Evolutionary conservation across 2,329 filamentous ascomycete species (phyloP).

Genomic region (Dendryphion nanum): DNA sequence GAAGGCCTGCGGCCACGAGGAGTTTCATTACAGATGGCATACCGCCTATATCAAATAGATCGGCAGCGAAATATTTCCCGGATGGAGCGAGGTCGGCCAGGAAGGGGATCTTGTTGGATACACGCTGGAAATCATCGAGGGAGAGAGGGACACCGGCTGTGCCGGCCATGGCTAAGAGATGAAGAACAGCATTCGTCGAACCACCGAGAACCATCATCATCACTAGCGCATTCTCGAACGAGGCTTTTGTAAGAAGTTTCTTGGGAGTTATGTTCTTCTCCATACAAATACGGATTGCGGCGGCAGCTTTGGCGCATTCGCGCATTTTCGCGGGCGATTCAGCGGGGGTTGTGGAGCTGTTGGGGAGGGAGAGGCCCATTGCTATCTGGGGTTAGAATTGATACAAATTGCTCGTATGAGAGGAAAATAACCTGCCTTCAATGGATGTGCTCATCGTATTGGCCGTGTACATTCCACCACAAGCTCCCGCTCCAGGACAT

Average conservation of each 20-base stretch:
- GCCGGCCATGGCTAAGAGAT: slow-evolving; percentile 87
- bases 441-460: slow-evolving; percentile 93
- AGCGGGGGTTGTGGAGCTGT: slow-evolving; percentile 81
- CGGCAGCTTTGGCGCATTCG: slow-evolving; percentile 78
- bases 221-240: slow-evolving; percentile 85
- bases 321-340: slow-evolving; percentile 79
- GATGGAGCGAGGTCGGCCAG: slow-evolving; percentile 82
- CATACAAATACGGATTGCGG: slow-evolving; percentile 76
- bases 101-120: slow-evolving; percentile 80
- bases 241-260: slow-evolving; percentile 74
- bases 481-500: slow-evolving; percentile 76
- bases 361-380: slow-evolving; percentile 79
- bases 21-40: slow-evolving; percentile 84
- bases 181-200: slow-evolving; percentile 83
- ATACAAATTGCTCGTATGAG: background rate
- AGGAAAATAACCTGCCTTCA: slow-evolving; percentile 47
- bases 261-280: slow-evolving; percentile 77
- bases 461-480: slow-evolving; percentile 91
- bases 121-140: slow-evolving; percentile 78
- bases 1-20: slow-evolving; percentile 70
- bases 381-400: slow-evolving; percentile 44
- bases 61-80: slow-evolving; percentile 83
- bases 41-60: slow-evolving; percentile 82
- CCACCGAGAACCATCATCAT: slow-evolving; percentile 92
- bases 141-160: slow-evolving; percentile 75